A percentile compares a stretch with the other conserved stretches of the same genome.
These are phyloP conservation scores for Fusarium veterinarium DNA, from an alignment of 2,329 filamentous ascomycete species.

Conservation along the genomic window DNA sequence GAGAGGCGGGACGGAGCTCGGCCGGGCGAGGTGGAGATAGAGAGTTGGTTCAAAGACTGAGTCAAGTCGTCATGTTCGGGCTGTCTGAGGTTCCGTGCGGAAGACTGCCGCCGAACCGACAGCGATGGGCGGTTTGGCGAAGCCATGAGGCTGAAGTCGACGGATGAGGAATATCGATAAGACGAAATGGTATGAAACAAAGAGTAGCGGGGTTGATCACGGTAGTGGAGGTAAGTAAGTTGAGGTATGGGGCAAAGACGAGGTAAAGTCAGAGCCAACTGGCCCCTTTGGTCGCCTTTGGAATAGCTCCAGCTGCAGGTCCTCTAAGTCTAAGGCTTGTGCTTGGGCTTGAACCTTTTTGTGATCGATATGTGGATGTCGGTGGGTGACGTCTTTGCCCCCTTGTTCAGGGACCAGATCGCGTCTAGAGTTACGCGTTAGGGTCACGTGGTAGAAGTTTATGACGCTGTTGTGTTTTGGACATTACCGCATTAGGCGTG, in stretches of 20 bases:
- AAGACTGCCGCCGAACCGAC: constrained; percentile 51
- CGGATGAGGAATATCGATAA: constrained; percentile 23
- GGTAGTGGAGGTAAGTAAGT: constrained; percentile 1
- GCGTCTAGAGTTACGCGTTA: constrained; percentile 35
- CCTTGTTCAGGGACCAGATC: constrained; percentile 21
- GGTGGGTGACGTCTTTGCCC: constrained; percentile 36
- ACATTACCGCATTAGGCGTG: constrained; percentile 12
- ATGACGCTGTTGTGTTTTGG: constrained; percentile 27
- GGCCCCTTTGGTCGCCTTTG: constrained; percentile 32
- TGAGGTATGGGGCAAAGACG: constrained; percentile 10
- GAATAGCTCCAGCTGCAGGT: constrained; percentile 24
- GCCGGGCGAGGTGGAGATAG: constrained; percentile 52
- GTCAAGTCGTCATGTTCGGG: constrained; percentile 50
- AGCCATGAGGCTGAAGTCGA: constrained; percentile 44
- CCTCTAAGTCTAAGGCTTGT: neutral
- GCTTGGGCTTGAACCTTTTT: constrained; percentile 13
- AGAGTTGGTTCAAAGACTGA: constrained; percentile 58
- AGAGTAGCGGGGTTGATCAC: constrained; percentile 17
- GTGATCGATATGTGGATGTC: constrained; percentile 25
- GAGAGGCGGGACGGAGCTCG: constrained; percentile 49
- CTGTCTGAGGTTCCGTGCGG: constrained; percentile 44
- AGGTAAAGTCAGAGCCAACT: constrained; percentile 23
- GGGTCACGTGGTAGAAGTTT: constrained; percentile 25
- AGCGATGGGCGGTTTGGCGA: constrained; percentile 44
- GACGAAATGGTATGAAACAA: constrained; percentile 12